Percentiles rank a stretch among this genome's conserved stretches.
Evolutionary conservation across 1,284 basidiomycete species (phyloP).

Genomic region (Erythrobasidium hasegawianum): DNA sequence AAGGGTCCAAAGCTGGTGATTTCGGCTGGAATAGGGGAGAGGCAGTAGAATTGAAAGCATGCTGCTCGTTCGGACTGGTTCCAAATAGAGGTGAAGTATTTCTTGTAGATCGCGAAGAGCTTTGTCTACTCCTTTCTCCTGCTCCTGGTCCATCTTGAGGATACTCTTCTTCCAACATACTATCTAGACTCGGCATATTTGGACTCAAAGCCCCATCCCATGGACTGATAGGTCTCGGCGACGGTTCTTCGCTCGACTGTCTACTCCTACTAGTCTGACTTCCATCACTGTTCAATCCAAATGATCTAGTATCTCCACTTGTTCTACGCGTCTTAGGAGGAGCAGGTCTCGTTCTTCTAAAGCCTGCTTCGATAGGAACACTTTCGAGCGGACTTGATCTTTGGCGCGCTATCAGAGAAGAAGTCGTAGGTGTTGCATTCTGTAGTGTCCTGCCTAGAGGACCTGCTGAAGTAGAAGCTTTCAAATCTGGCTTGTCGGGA

Average conservation of each 20-base stretch:
- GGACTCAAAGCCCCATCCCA: constrained; percentile 14
- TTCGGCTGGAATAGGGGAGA: constrained; percentile 19
- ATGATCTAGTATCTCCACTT: not conserved
- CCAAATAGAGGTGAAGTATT: constrained; percentile 17
- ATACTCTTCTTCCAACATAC: constrained; percentile 20
- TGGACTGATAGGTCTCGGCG: constrained; percentile 18
- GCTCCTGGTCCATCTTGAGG: not conserved
- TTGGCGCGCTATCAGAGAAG: constrained; percentile 10
- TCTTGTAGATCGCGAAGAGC: not conserved
- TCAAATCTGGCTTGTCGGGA: not conserved
- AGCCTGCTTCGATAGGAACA: not conserved
- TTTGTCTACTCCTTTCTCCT: not conserved
- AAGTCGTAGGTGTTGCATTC: no score
- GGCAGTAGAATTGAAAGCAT: no score
- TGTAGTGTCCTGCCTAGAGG: no score
- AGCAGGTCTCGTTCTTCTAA: constrained; percentile 28
- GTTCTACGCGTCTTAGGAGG: constrained; percentile 27
- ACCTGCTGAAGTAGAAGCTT: not conserved
- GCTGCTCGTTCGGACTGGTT: not conserved
- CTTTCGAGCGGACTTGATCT: constrained; percentile 16
- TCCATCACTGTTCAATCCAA: constrained; percentile 13
- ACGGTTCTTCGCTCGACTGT: constrained; percentile 19
- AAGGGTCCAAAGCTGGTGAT: constrained; percentile 19
- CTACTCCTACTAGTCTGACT: constrained; percentile 12
- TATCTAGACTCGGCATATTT: constrained; percentile 12